Conservation (phyloP, 441 rosid genomes). For the Omphalea diandra region DNA sequence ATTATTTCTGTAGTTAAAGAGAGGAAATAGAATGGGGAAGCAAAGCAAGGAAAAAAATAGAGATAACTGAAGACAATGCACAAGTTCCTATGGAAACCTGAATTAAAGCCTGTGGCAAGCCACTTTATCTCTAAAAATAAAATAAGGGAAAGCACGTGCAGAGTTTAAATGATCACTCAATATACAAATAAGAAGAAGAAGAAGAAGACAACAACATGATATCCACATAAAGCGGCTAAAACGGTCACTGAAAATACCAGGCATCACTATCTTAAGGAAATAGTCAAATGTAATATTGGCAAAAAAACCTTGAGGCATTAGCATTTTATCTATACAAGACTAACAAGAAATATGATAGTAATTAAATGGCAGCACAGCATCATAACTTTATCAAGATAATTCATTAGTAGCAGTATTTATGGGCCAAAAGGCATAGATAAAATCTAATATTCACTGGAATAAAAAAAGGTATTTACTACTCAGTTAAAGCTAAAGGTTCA, state of each 20-base stretch:
- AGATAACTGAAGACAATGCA: not conserved
- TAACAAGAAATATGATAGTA: not conserved
- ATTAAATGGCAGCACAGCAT: not conserved
- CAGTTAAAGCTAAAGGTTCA: not conserved
- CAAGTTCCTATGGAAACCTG: constrained; percentile 15
- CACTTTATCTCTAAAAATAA: not conserved
- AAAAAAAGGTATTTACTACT: not conserved
- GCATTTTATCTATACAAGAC: not conserved
- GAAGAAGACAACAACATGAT: constrained; percentile 1
- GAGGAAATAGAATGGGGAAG: not conserved
- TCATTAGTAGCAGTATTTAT: not conserved
- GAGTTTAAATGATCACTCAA: too few relatives aligned
- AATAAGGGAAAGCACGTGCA: not conserved
- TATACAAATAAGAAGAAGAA: not conserved
- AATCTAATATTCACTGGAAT: not conserved
- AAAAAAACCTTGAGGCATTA: too few relatives aligned
- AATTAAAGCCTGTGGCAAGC: constrained; percentile 8
- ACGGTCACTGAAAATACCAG: not conserved
- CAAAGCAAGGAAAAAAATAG: not conserved
- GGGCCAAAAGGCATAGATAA: not conserved
- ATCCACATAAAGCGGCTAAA: not conserved
- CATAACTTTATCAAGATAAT: not conserved
- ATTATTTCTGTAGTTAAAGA: not conserved
- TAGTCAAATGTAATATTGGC: not conserved
- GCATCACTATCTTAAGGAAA: constrained; percentile 7